phyloP scores from a whole-genome alignment of 306 rosid genomes.

The Lupinus albus region DNA sequence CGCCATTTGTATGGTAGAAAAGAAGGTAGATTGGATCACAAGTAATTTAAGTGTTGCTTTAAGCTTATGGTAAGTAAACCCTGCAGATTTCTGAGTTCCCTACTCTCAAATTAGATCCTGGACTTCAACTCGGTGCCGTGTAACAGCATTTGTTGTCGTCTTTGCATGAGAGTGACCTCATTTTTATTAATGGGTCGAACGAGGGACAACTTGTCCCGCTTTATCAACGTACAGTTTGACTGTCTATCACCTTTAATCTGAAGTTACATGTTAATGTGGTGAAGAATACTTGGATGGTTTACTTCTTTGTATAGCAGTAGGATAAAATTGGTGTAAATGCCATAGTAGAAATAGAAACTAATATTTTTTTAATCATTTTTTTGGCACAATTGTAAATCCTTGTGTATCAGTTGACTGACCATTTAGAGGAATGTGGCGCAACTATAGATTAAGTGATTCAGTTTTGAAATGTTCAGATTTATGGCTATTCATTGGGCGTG shows the following conservation, averaged over 20 bases:
- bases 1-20: slow-evolving; percentile 50
- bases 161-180: slow-evolving; percentile 21
- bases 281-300: slow-evolving; percentile 29
- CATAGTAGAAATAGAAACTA: slow-evolving; percentile 23
- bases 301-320: slow-evolving; percentile 27
- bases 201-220: slow-evolving; percentile 29
- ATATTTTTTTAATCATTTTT: slow-evolving; percentile 10
- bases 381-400: slow-evolving; percentile 34
- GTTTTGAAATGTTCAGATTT: not conserved
- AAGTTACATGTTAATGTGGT: slow-evolving; percentile 16
- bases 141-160: slow-evolving; percentile 31
- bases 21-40: slow-evolving; percentile 46
- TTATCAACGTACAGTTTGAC: slow-evolving; percentile 23
- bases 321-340: slow-evolving; percentile 38
- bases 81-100: slow-evolving; percentile 31
- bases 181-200: slow-evolving; percentile 17
- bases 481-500: slow-evolving; percentile 8
- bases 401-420: slow-evolving; percentile 34
- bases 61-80: slow-evolving; percentile 32
- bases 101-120: slow-evolving; percentile 31
- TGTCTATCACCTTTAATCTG: slow-evolving; percentile 30
- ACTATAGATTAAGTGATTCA: slow-evolving; percentile 21
- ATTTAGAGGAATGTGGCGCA: slow-evolving; percentile 11
- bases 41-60: slow-evolving; percentile 36
- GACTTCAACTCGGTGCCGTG: slow-evolving; percentile 11